These are phyloP conservation scores for Hydrangea macrophylla DNA, from an alignment of 148 eudicot species.

Conservation along the genomic window DNA sequence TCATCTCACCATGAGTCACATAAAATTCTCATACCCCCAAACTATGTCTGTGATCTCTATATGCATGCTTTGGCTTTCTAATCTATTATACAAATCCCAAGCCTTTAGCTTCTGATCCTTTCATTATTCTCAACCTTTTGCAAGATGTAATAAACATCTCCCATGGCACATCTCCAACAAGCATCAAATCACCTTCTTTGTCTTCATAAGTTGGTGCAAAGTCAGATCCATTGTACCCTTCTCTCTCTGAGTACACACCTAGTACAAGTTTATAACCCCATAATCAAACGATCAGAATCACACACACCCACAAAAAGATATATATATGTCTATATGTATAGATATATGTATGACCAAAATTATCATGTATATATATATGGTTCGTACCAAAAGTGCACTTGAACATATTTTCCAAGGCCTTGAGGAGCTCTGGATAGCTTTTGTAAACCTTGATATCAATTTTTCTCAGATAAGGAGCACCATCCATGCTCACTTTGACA, in stretches of 20 bases:
- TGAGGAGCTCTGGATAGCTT: slow-evolving; percentile 43
- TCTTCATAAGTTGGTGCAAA: slow-evolving; percentile 48
- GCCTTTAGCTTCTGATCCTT: slow-evolving; percentile 50
- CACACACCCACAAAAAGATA: too few species aligned
- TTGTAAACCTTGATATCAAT: slow-evolving; percentile 42
- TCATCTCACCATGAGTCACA: too few species aligned
- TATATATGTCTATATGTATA: background rate
- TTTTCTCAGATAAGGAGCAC: slow-evolving; percentile 54
- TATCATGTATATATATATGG: background rate
- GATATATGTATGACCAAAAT: background rate
- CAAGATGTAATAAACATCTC: slow-evolving; percentile 49
- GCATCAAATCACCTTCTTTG: slow-evolving; percentile 59
- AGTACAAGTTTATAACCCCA: too few species aligned
- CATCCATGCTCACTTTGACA: slow-evolving; percentile 63
- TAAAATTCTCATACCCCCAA: too few species aligned
- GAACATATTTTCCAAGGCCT: slow-evolving; percentile 49
- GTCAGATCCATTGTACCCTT: slow-evolving; percentile 38
- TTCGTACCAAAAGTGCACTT: slow-evolving; percentile 37
- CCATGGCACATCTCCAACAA: slow-evolving; percentile 63
- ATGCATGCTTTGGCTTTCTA: too few species aligned
- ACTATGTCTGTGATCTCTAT: too few species aligned
- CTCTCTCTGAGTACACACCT: slow-evolving; percentile 38
- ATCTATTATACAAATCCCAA: slow-evolving; percentile 29
- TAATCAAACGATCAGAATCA: too few species aligned
- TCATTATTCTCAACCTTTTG: slow-evolving; percentile 52